These are phyloP conservation scores for Datura wrightii DNA, from an alignment of 257 asterid genomes.

Conservation along the genomic window DNA sequence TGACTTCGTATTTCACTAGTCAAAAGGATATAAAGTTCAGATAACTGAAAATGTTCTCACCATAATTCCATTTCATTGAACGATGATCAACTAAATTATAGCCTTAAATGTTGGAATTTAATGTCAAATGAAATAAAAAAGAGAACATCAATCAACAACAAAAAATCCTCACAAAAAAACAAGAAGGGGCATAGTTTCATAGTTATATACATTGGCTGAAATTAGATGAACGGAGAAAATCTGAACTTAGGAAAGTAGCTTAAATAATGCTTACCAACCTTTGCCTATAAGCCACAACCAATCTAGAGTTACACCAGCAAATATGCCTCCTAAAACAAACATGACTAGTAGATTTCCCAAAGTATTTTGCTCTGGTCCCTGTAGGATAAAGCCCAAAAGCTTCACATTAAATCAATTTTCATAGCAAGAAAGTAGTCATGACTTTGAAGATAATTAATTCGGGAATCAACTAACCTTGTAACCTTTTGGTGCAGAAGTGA, in stretches of 20 bases:
- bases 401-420: not conserved
- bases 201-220: not conserved
- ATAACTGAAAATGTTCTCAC: not conserved
- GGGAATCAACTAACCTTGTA: slow-evolving; percentile 45
- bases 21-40: not conserved
- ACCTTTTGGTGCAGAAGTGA: slow-evolving; percentile 54
- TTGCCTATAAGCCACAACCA: slow-evolving; percentile 60
- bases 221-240: not conserved
- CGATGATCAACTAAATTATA: not conserved
- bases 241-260: not conserved
- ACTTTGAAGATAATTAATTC: not conserved
- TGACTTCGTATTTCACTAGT: too few relatives aligned
- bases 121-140: not conserved
- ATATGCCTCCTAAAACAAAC: slow-evolving; percentile 52
- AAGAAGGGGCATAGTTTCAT: not conserved
- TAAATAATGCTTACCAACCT: slow-evolving; percentile 45
- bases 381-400: not conserved
- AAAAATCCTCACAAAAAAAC: not conserved
- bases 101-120: not conserved
- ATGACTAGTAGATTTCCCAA: slow-evolving; percentile 48
- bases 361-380: slow-evolving; percentile 57
- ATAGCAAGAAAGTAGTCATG: not conserved
- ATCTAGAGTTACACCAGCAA: slow-evolving; percentile 48
- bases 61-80: not conserved
- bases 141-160: not conserved